These are phyloP conservation scores for Jamesozyma gamospora DNA, from an alignment of 805 yeast genomes.

Conservation along the genomic window DNA sequence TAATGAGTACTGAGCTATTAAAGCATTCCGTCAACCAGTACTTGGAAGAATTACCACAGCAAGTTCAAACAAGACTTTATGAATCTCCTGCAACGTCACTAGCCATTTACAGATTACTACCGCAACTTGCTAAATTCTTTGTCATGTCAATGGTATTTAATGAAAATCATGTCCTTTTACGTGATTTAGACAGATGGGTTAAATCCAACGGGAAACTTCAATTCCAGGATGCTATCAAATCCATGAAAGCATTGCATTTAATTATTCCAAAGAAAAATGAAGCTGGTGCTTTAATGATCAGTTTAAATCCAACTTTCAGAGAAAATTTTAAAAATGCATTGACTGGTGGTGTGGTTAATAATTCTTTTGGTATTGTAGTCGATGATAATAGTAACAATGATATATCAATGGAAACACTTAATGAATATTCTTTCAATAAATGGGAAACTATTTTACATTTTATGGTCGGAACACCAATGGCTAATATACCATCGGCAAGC, in stretches of 20 bases:
- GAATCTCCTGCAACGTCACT: conserved; percentile 89
- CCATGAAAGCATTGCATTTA: conserved; percentile 66
- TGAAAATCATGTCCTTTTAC: conserved; percentile 57
- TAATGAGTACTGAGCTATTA: conserved; percentile 33
- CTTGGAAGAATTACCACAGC: conserved; percentile 79
- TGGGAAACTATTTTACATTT: conserved; percentile 96
- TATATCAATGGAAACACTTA: conserved; percentile 41
- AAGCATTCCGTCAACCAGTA: conserved; percentile 77
- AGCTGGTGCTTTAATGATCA: conserved; percentile 24
- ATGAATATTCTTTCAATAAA: conserved; percentile 68
- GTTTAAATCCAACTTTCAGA: conserved; percentile 65
- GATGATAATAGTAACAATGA: conserved; percentile 36
- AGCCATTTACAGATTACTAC: conserved; percentile 82
- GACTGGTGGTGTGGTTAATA: conserved; percentile 61
- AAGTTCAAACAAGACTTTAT: conserved; percentile 74
- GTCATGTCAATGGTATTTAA: conserved; percentile 80
- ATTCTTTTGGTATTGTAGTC: conserved; percentile 69
- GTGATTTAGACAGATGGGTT: conserved; percentile 69
- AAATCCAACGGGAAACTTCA: conserved; percentile 43
- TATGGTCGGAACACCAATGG: conserved; percentile 88
- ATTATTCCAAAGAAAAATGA: conserved; percentile 33
- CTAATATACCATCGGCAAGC: conserved; percentile 64
- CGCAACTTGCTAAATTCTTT: conserved; percentile 80
- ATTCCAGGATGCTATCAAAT: conserved; percentile 66
- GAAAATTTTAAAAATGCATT: conserved; percentile 70